phyloP scores from a whole-genome alignment of 306 rosid genomes.

The Acmispon strigosus region DNA sequence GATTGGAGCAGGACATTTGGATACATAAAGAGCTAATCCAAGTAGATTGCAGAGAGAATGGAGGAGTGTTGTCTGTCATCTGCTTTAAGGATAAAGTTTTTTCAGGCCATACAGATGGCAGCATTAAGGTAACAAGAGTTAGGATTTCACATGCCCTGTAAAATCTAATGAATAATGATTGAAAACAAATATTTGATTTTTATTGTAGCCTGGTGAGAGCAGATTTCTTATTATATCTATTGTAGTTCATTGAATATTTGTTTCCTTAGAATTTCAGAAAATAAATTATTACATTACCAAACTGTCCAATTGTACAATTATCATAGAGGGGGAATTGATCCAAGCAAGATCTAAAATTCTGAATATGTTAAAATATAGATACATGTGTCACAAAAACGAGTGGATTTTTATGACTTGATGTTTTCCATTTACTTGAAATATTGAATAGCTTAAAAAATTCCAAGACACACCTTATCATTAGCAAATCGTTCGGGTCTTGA shows the following conservation, averaged over 20 bases:
- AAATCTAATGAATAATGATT: not conserved
- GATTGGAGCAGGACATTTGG: constrained; percentile 66
- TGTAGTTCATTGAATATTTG: too few relatives aligned
- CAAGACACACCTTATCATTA: not conserved
- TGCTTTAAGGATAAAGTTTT: constrained; percentile 53
- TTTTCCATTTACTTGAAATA: constrained; percentile 4
- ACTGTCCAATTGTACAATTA: not conserved
- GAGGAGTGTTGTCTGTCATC: constrained; percentile 68
- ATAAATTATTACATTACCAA: too few relatives aligned
- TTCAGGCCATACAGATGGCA: constrained; percentile 96
- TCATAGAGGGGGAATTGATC: not conserved
- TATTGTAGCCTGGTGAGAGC: not conserved
- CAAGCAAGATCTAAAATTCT: not conserved
- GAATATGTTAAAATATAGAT: not conserved
- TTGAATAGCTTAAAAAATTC: not conserved
- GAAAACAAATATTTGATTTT: not conserved
- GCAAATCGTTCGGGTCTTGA: constrained; percentile 3
- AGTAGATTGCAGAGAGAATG: constrained; percentile 77
- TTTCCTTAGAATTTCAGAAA: too few relatives aligned
- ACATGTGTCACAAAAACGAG: not conserved
- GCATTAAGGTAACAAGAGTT: constrained; percentile 58
- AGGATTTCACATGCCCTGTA: not conserved
- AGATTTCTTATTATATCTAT: too few relatives aligned
- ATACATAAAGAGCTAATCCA: constrained; percentile 66
- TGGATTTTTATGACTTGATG: not conserved